These are phyloP conservation scores for Curvularia sp. DNA, from an alignment of 2,329 filamentous ascomycete genomes.

Conservation along the genomic window DNA sequence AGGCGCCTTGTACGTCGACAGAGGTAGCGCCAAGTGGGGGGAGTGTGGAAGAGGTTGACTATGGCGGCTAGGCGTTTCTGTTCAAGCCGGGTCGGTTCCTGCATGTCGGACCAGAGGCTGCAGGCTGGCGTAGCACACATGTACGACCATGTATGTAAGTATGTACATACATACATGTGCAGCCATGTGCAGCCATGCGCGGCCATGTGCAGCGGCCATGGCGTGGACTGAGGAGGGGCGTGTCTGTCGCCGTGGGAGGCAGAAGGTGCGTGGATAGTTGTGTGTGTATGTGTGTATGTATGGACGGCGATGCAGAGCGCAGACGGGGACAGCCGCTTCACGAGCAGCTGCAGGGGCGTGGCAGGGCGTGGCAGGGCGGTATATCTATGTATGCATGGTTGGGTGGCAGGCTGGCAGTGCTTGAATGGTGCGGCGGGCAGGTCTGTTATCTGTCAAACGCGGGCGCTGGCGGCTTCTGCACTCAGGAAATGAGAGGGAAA, in stretches of 20 bases:
- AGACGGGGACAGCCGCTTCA: too few relatives aligned
- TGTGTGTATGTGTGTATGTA: neutral
- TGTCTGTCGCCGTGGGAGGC: too few relatives aligned
- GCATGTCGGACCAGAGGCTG: neutral
- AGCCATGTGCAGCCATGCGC: neutral
- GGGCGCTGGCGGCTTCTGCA: slow-evolving; percentile 16
- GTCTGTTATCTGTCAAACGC: slow-evolving; percentile 16
- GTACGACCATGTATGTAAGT: too few relatives aligned
- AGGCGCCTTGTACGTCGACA: slow-evolving; percentile 27
- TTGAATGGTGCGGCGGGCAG: neutral
- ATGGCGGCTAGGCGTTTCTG: too few relatives aligned
- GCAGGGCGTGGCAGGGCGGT: neutral
- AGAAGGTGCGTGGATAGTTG: too few relatives aligned
- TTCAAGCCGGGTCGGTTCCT: neutral
- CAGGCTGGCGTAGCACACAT: too few relatives aligned
- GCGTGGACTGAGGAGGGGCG: neutral
- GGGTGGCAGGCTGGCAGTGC: neutral
- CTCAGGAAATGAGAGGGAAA: slow-evolving; percentile 18
- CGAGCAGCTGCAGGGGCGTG: too few relatives aligned
- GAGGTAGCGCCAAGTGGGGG: slow-evolving; percentile 25
- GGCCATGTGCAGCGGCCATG: neutral
- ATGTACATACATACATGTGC: too few relatives aligned
- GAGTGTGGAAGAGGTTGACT: slow-evolving; percentile 2
- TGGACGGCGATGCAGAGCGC: too few relatives aligned
- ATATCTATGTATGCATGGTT: neutral